These are phyloP conservation scores for Exophiala viscosa DNA, from an alignment of 2,329 filamentous ascomycete species.

Conservation along the genomic window DNA sequence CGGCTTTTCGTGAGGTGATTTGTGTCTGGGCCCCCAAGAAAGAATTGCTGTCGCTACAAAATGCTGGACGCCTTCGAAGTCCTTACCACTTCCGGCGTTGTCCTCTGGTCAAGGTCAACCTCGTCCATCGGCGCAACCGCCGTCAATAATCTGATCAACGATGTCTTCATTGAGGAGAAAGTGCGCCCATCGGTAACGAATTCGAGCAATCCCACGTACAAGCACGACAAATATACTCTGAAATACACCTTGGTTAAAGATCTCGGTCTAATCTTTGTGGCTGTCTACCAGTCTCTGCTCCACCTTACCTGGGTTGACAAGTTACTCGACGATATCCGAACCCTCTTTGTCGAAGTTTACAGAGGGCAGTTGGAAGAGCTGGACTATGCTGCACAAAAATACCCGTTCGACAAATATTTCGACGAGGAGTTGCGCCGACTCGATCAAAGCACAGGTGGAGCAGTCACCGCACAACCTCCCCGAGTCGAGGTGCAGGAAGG, in stretches of 20 bases:
- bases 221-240: constrained; percentile 86
- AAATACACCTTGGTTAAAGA: constrained; percentile 95
- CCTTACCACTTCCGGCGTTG: constrained; percentile 89
- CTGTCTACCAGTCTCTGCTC: constrained; percentile 91
- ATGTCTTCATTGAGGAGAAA: constrained; percentile 97
- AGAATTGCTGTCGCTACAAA: constrained; percentile 13
- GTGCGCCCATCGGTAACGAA: constrained; percentile 55
- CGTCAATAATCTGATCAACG: constrained; percentile 90
- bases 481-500: constrained; percentile 38
- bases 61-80: constrained; percentile 99
- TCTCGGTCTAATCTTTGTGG: constrained; percentile 90
- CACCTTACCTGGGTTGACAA: constrained; percentile 97
- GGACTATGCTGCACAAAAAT: constrained; percentile 73
- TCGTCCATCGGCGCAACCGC: constrained; percentile 73
- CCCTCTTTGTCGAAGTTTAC: constrained; percentile 87
- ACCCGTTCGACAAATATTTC: constrained; percentile 88
- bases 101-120: constrained; percentile 91
- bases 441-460: constrained; percentile 47
- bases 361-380: constrained; percentile 79
- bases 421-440: constrained; percentile 86
- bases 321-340: constrained; percentile 89
- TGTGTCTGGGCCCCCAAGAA: not conserved
- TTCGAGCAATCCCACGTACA: constrained; percentile 71
- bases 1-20: too few species aligned
- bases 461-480: constrained; percentile 46